Conservation (phyloP, 495 filamentous ascomycete species). For the Lentithecium fluviatile region DNA sequence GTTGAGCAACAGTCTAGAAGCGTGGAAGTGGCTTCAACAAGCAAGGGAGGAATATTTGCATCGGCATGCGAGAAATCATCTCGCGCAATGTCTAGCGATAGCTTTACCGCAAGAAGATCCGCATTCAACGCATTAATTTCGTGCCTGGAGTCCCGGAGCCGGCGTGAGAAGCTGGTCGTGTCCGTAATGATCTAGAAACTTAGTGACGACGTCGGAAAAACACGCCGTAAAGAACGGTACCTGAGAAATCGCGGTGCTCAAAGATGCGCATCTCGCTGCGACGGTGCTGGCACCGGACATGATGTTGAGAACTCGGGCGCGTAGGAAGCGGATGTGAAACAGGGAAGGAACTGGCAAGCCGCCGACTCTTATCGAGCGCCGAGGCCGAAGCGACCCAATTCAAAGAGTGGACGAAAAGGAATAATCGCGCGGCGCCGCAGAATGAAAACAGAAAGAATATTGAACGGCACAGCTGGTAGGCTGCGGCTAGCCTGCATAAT, state of each 20-base stretch:
- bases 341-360: neutral
- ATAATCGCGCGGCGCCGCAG: too few species aligned
- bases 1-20: slow-evolving; percentile 13
- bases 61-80: slow-evolving; percentile 16
- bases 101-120: slow-evolving; percentile 21
- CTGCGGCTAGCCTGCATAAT: too few species aligned
- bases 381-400: too few species aligned
- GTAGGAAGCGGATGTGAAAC: neutral
- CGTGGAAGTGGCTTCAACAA: slow-evolving; percentile 1
- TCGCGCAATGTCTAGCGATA: slow-evolving; percentile 19
- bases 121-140: slow-evolving; percentile 19
- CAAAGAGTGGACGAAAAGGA: too few species aligned
- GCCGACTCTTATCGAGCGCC: too few species aligned
- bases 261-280: neutral
- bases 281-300: neutral
- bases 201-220: neutral
- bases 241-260: neutral
- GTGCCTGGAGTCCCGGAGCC: slow-evolving; percentile 12
- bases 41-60: neutral
- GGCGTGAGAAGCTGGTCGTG: slow-evolving; percentile 11
- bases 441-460: too few species aligned
- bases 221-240: neutral
- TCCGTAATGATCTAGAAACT: slow-evolving; percentile 13
- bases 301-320: neutral
- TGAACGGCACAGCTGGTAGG: too few species aligned